Evolutionary conservation across 345 rosid species (phyloP).

Genomic region (Cochlearia excelsa): DNA sequence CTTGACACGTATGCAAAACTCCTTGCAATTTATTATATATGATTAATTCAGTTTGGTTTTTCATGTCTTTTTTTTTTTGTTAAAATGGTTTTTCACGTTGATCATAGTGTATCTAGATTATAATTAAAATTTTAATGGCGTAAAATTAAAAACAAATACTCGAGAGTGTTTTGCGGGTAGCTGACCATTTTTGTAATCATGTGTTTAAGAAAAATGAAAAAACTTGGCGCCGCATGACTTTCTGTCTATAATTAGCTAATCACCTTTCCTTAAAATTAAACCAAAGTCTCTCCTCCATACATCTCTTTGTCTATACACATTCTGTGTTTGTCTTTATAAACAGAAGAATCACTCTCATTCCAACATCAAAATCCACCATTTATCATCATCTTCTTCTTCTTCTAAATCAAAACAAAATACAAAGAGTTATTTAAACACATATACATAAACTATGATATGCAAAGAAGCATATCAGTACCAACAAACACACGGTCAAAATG

Average conservation of each 20-base stretch:
- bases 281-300: slow-evolving; percentile 21
- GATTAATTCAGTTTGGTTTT: too few species aligned
- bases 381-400: slow-evolving; percentile 16
- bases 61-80: too few species aligned
- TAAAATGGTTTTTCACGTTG: too few species aligned
- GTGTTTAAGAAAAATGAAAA: neutral
- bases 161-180: too few species aligned
- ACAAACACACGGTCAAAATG: slow-evolving; percentile 25
- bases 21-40: too few species aligned
- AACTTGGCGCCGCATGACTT: slow-evolving; percentile 27
- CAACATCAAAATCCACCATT: slow-evolving; percentile 3
- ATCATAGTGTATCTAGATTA: too few species aligned
- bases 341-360: slow-evolving; percentile 20
- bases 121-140: too few species aligned
- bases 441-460: slow-evolving; percentile 28
- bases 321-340: slow-evolving; percentile 12
- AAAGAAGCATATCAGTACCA: slow-evolving; percentile 30
- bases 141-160: too few species aligned
- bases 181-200: too few species aligned
- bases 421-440: neutral
- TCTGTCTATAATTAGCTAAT: slow-evolving; percentile 23
- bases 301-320: slow-evolving; percentile 9
- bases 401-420: slow-evolving; percentile 1
- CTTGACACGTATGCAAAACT: too few species aligned
- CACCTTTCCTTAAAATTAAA: slow-evolving; percentile 8